Evolutionary conservation across 306 rosid species (phyloP), one percentile per base, ranked within the genome.

Genomic region (Glycine soja): DNA sequence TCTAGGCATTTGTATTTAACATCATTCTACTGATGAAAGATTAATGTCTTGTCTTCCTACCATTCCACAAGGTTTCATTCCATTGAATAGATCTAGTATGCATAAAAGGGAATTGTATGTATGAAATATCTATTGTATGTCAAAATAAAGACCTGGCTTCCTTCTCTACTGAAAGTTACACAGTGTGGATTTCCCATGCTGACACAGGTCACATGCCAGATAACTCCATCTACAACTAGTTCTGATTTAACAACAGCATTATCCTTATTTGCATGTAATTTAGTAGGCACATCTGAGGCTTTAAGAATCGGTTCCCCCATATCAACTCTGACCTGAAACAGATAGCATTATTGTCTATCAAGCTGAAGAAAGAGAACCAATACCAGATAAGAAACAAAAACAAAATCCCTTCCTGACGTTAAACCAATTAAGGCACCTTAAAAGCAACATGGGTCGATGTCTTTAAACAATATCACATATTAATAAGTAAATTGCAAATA

Each of bases 101-200:
- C 47, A 42, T 4, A 58, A 52, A 59, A 30, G 30, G 58, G 34
- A 43, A 72, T 12, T 56, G 47, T 46, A 54, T 38, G 18, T n/a
- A 4, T 56, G 75, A 69, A 24, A 62, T 52, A 70, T 54, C 61
- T 34, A 68, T 32, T 13, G 43, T 61, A 3, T 36, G 61, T 61
- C 13, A 36, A 63, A 74, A 85, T 50, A 53, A 70, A 40, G 54
- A 95, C 99, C 97, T 88, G 90, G 53, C 47, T 86, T 79, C 61
- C 93, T 62, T 87, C 86, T 58, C 86, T 82, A 19, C 98, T 87
- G 85, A 90, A 91, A 11, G 95, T 87, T 53, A 95, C 63, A 47
- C 99, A 93, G 58, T 95, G 99, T 54, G 99, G 99, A 86, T 95
- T 95, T 85, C 99, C 99, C 98, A 93, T 91, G 77, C 99, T 88